Evolutionary conservation across 768 basidiomycete genomes (phyloP), one percentile per base, ranked within the genome.

Genomic region (Filobasidium floriforme): DNA sequence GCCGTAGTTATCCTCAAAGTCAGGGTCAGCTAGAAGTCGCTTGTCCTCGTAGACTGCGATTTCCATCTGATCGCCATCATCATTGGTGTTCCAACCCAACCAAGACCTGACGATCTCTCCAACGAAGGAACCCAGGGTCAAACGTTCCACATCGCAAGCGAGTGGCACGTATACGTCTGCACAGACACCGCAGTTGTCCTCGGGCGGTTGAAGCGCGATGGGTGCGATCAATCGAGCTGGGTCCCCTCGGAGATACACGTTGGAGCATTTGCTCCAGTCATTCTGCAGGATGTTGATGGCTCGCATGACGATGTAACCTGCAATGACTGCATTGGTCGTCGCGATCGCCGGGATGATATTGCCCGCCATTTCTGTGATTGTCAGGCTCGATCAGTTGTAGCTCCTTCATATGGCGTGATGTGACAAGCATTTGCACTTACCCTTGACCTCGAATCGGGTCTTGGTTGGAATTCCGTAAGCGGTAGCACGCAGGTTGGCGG

Each of bases 261-360:
- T 65, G n/a, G 37, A 61, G 59, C 61, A 43, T 43, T 52, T 63
- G 46, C 65, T 41, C 59, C 85, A 14, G 83, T 84, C 71, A 83
- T 84, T 43, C 24, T 85, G 87, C 41, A 98, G 82, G 51, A 96
- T 82, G 65, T 92, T 88, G 24, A 97, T 80, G 0, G 92, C 89
- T 77, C 97, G 93, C 54, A 97, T 83, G 26, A 98, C 92, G 74
- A 98, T 92, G 44, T 94, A 81, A 0, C 94, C 96, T 0, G 96
- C 89, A 70, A 98, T 86, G 77, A 99, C 90, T 11, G 96, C 96
- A 76, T 99, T 99, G 26, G 96, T 99, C 3, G 96, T 99, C 5
- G 96, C 96, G 72, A 99, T 98, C 0, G 96, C 96, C 7, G 96
- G 96, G 69, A 98, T 99, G 73, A 99, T 98, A 79, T 99, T 99